Percentiles rank a stretch among this genome's conserved stretches.
phyloP scores from a whole-genome alignment of 805 yeast species.

The baker's yeast (Saccharomyces cerevisiae) region DNA sequence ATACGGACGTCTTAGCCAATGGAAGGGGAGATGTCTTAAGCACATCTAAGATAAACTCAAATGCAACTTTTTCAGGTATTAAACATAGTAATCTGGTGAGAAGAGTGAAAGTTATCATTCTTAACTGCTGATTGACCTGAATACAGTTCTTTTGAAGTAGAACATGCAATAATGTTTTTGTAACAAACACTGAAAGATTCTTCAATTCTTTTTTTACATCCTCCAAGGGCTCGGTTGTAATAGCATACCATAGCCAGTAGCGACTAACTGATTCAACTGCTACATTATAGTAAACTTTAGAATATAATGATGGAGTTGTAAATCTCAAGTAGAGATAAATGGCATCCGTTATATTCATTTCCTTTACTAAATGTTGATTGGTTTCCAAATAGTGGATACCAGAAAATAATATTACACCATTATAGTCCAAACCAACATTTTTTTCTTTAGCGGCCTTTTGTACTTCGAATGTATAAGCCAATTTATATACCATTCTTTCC shows the following conservation, averaged over 20 bases:
- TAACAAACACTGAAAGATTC: constrained; percentile 28
- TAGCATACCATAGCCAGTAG: constrained; percentile 34
- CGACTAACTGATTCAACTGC: constrained; percentile 26
- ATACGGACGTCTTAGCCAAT: constrained; percentile 48
- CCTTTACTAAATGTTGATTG: constrained; percentile 11
- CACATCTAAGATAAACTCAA: constrained; percentile 55
- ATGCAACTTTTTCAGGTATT: constrained; percentile 48
- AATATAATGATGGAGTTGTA: constrained; percentile 34
- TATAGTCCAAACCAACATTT: constrained; percentile 25
- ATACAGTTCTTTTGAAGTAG: constrained; percentile 33
- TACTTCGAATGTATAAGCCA: constrained; percentile 31
- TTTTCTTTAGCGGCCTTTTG: constrained; percentile 25
- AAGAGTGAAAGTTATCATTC: constrained; percentile 47
- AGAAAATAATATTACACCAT: constrained; percentile 29
- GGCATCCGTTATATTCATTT: constrained; percentile 22
- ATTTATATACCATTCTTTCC: constrained; percentile 31
- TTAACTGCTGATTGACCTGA: constrained; percentile 32
- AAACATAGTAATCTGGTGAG: constrained; percentile 55
- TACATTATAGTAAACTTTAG: constrained; percentile 14
- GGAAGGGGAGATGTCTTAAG: constrained; percentile 59
- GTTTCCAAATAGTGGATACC: constrained; percentile 19
- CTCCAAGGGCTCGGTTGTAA: constrained; percentile 17
- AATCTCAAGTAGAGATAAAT: constrained; percentile 37
- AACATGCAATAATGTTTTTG: constrained; percentile 36
- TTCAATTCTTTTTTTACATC: constrained; percentile 12